Percentiles rank a stretch among this genome's conserved stretches.
Evolutionary conservation across 2,329 filamentous ascomycete genomes (phyloP).

Genomic region (Colletotrichum destructivum): DNA sequence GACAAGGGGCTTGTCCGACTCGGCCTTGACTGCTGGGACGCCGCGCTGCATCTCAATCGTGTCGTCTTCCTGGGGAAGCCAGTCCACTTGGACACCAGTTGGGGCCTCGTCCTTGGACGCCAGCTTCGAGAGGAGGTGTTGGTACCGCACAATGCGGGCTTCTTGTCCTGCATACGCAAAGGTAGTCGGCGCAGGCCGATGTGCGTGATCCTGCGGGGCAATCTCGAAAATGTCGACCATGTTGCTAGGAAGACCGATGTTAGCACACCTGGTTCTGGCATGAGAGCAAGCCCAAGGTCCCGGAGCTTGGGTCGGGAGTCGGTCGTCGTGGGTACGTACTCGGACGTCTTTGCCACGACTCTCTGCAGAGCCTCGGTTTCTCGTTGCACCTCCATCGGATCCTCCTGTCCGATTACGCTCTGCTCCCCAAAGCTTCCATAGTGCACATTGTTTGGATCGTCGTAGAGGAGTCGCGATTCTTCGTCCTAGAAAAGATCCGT

Average conservation of each 20-base stretch:
- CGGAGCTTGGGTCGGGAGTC: slow-evolving; percentile 26
- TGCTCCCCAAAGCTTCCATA: slow-evolving; percentile 76
- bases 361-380: slow-evolving; percentile 76
- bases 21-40: slow-evolving; percentile 55
- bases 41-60: slow-evolving; percentile 61
- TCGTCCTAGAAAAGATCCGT: slow-evolving; percentile 61
- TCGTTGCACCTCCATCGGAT: slow-evolving; percentile 74
- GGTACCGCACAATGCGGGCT: slow-evolving; percentile 70
- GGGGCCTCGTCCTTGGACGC: slow-evolving; percentile 61
- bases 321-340: slow-evolving; percentile 59
- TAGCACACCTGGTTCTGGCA: slow-evolving; percentile 36
- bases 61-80: slow-evolving; percentile 67
- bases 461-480: slow-evolving; percentile 72
- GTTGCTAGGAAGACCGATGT: slow-evolving; percentile 62
- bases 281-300: slow-evolving; percentile 35
- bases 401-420: slow-evolving; percentile 67
- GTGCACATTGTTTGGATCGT: slow-evolving; percentile 71
- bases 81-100: slow-evolving; percentile 67
- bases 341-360: slow-evolving; percentile 75
- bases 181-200: slow-evolving; percentile 53
- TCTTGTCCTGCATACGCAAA: slow-evolving; percentile 70
- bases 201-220: slow-evolving; percentile 64
- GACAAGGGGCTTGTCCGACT: slow-evolving; percentile 63
- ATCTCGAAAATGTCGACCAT: slow-evolving; percentile 80
- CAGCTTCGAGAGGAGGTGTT: slow-evolving; percentile 74